Base-by-base conservation (phyloP, 2,329 filamentous ascomycete species). In the Pseudogymnoascus sp. region DNA sequence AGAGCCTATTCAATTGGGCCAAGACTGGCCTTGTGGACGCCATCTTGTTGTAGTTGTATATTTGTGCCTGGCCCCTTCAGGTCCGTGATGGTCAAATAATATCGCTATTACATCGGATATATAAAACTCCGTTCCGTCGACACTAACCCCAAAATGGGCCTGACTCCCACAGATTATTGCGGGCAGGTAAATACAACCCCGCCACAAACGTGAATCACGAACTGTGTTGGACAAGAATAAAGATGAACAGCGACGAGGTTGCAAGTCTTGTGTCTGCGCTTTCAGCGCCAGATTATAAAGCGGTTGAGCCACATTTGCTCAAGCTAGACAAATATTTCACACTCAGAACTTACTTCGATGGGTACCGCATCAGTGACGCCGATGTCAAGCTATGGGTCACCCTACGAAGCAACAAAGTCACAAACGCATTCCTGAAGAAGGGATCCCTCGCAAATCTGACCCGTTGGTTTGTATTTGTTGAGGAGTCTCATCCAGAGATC, bases 401-500 rank as follows among this genome's bases (percentile, higher is more conserved):
- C 4, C 81, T 97, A 60, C 87, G 90, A 62, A 86, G 83, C 68
- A 97, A 96, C 78, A 87, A 90, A 64, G 89, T 91, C n/a, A 88
- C 90, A 16, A 81, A 89, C 66, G 85, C 89, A 3, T 90, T 89
- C 67, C 81, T 96, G 68, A 89, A 90, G 76, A 90, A 90, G 75
- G 89, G 87, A 47, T 78, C 84, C 28, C 84, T 93, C 67, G 78
- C 82, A 62, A 96, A 94, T 74, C 74, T 96, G 63, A 83, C 84
- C 60, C 84, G 93, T 66, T 97, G 93, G 93, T 96, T 92, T 75
- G 82, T 79, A 69, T 96, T 88, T 73, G 80, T 97, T 67, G 91
- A 96, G 74, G 84, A 90, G 68, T 84, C 82, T 37, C 89, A 92
- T 74, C 88, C 88, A 14, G 90, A 91, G 80, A 83, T 91, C 62